Evolutionary conservation across 176 grass and related monocot species (phyloP).

Genomic region (Ensete ventricosum): DNA sequence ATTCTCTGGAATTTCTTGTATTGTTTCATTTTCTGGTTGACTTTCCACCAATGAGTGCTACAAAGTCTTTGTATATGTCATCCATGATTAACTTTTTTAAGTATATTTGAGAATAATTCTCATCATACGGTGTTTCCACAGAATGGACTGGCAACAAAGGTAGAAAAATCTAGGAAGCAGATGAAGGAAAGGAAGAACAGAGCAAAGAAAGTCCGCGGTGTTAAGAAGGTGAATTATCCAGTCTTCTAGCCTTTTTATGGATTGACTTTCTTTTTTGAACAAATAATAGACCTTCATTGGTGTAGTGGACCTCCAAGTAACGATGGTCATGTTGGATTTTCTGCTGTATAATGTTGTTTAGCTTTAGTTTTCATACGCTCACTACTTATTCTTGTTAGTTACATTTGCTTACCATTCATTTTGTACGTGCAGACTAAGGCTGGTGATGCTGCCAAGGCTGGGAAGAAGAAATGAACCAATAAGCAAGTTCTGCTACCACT

Average conservation of each 20-base stretch:
- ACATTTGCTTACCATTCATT: not conserved
- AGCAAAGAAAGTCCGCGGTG: conserved; percentile 56
- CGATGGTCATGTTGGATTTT: no score
- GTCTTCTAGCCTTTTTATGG: not conserved
- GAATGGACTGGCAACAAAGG: conserved; percentile 66
- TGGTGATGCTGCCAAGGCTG: conserved; percentile 33
- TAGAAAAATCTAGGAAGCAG: conserved; percentile 62
- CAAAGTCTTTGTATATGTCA: no score
- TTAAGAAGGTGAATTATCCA: conserved; percentile 51
- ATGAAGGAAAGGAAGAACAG: conserved; percentile 76
- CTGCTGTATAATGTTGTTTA: not conserved
- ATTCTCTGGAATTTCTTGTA: no score
- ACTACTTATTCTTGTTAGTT: not conserved
- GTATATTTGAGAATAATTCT: not conserved
- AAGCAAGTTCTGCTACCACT: not conserved
- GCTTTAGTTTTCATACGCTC: no score
- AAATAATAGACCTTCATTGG: not conserved
- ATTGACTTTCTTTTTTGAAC: not conserved
- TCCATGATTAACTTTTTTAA: not conserved
- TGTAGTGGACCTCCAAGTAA: not conserved
- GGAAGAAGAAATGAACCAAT: conserved; percentile 51
- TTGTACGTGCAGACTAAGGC: conserved; percentile 43
- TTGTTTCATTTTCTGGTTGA: not conserved
- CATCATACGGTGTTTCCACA: conserved; percentile 2
- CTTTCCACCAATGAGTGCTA: no score